Evolutionary conservation across 805 yeast genomes (phyloP).

Genomic region (Babjeviella inositovora): DNA sequence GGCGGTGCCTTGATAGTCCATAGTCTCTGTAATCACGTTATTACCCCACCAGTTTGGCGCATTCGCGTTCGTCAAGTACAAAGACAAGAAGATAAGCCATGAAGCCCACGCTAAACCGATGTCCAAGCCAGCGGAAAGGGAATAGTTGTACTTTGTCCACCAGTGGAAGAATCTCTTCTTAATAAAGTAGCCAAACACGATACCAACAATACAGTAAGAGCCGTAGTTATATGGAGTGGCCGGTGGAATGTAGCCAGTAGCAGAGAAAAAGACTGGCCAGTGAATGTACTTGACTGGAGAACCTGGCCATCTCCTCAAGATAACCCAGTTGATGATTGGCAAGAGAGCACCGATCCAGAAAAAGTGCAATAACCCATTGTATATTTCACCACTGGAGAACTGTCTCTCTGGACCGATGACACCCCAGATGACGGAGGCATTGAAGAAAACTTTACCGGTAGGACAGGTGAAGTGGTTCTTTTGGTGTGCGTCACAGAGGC

Average conservation of each 20-base stretch:
- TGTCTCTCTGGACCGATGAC: constrained; percentile 47
- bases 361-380: constrained; percentile 38
- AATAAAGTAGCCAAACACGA: constrained; percentile 37
- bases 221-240: constrained; percentile 57
- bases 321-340: constrained; percentile 20
- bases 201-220: constrained; percentile 36
- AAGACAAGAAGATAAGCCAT: constrained; percentile 34
- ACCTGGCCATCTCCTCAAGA: constrained; percentile 14
- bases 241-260: constrained; percentile 55
- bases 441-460: constrained; percentile 24
- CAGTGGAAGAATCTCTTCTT: constrained; percentile 40
- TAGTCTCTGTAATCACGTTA: constrained; percentile 19
- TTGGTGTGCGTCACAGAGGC: constrained; percentile 25
- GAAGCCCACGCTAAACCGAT: constrained; percentile 54
- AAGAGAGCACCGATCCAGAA: constrained; percentile 41
- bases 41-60: constrained; percentile 57
- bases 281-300: constrained; percentile 27
- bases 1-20: constrained; percentile 18
- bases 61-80: constrained; percentile 21
- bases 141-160: constrained; percentile 70
- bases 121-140: constrained; percentile 50
- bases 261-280: constrained; percentile 55
- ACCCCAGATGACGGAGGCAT: constrained; percentile 52
- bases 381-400: constrained; percentile 29
- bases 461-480: constrained; percentile 30